Percentiles rank a stretch among this genome's conserved stretches.
phyloP scores from a whole-genome alignment of 83 land plant species.

The Thuja plicata region DNA sequence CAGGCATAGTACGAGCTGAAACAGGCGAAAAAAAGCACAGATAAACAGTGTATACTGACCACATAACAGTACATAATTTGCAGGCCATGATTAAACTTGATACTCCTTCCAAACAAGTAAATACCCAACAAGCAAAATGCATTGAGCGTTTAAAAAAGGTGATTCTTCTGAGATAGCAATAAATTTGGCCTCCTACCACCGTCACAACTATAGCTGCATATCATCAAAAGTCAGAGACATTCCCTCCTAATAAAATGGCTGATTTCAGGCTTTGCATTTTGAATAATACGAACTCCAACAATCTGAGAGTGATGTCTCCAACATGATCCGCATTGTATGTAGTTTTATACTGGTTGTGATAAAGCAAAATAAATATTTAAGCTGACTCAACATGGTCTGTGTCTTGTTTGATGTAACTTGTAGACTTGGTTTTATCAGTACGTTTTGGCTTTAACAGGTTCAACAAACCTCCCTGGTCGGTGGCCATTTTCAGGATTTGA shows the following conservation, averaged over 20 bases:
- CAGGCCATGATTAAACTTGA: not conserved
- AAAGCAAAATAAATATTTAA: no score
- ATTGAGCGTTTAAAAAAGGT: not conserved
- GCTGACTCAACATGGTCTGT: no score
- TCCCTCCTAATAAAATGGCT: not conserved
- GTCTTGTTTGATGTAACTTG: no score
- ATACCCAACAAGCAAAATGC: not conserved
- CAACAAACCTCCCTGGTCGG: no score
- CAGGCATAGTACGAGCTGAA: not conserved
- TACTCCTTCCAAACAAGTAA: not conserved
- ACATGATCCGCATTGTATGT: no score
- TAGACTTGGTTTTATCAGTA: no score
- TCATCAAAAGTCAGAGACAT: slow-evolving; percentile 9
- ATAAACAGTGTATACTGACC: not conserved
- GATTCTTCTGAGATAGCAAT: no score
- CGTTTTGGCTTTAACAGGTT: no score
- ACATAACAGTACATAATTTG: not conserved
- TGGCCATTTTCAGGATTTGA: no score
- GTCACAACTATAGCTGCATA: not conserved
- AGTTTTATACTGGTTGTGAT: no score
- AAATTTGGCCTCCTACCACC: slow-evolving; percentile 5
- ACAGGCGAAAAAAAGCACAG: not conserved
- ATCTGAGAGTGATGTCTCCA: not conserved
- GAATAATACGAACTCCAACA: not conserved
- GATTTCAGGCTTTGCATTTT: not conserved